Percentiles rank a stretch among this genome's conserved stretches.
These are phyloP conservation scores for Cutaneotrichosporon dermatis DNA, from an alignment of 1,284 basidiomycete genomes.

Conservation along the genomic window DNA sequence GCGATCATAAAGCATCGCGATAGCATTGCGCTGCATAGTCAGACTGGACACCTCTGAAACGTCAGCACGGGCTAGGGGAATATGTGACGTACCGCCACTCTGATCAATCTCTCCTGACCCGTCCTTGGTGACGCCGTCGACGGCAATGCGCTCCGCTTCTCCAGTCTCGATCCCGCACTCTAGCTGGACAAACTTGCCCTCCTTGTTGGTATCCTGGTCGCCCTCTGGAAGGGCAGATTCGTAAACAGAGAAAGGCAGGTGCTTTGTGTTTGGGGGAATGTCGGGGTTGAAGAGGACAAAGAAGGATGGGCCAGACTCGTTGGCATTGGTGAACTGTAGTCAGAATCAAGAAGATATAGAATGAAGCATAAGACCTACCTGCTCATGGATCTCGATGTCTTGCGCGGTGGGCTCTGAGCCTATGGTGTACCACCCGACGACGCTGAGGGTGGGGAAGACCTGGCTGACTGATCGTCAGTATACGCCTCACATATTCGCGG, in stretches of 20 bases:
- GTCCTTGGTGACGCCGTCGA: conserved; percentile 91
- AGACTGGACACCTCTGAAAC: conserved; percentile 76
- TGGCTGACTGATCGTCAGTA: conserved; percentile 71
- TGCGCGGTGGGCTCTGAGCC: conserved; percentile 63
- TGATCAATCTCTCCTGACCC: conserved; percentile 57
- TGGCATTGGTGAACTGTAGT: conserved; percentile 51
- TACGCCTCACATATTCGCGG: too few relatives aligned
- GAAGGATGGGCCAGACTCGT: conserved; percentile 46
- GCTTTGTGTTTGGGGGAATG: conserved; percentile 49
- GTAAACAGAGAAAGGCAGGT: conserved; percentile 80
- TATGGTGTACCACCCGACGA: conserved; percentile 96
- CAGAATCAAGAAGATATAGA: conserved; percentile 48
- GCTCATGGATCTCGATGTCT: conserved; percentile 79
- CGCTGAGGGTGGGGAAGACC: conserved; percentile 91
- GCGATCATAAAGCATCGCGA: conserved; percentile 91
- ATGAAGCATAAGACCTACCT: conserved; percentile 52
- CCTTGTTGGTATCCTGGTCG: conserved; percentile 39
- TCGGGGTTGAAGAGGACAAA: conserved; percentile 52
- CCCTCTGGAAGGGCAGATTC: conserved; percentile 79
- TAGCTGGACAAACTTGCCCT: conserved; percentile 62
- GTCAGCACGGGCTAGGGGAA: background rate
- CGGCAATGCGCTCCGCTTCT: conserved; percentile 96
- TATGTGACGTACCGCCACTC: conserved; percentile 49
- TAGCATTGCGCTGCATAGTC: conserved; percentile 85
- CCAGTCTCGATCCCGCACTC: conserved; percentile 80